A percentile compares a stretch with the other conserved stretches of the same genome.
Evolutionary conservation across 306 rosid species (phyloP).

Genomic region (Hylodesmum podocarpum): DNA sequence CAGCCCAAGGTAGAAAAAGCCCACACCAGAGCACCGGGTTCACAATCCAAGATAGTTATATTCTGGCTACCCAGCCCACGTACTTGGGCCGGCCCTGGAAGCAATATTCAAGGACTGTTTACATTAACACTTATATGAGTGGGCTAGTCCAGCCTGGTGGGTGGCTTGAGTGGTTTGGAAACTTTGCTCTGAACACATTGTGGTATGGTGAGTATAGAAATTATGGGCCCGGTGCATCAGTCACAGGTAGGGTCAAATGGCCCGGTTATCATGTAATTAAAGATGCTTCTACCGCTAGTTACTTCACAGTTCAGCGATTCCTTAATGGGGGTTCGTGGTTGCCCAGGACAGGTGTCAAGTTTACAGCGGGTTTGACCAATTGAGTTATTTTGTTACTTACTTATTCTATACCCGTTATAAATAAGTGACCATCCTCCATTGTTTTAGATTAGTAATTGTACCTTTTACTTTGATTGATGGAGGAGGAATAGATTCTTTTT

Average conservation of each 20-base stretch:
- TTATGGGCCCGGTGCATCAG: conserved; percentile 59
- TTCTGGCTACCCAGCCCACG: conserved; percentile 73
- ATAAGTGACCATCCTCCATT: neutral
- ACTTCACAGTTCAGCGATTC: conserved; percentile 55
- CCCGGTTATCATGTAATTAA: conserved; percentile 67
- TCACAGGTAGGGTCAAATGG: conserved; percentile 57
- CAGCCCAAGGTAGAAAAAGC: conserved; percentile 81
- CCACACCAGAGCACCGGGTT: conserved; percentile 85
- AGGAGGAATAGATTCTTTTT: neutral
- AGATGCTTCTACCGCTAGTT: conserved; percentile 46
- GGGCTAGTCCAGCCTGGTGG: conserved; percentile 75
- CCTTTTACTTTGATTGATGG: neutral
- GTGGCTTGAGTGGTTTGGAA: conserved; percentile 84
- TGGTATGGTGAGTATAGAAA: conserved; percentile 90
- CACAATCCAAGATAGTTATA: conserved; percentile 60
- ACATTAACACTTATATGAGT: conserved; percentile 70
- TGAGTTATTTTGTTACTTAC: conserved; percentile 1
- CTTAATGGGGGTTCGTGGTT: conserved; percentile 64
- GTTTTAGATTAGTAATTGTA: conserved; percentile 20
- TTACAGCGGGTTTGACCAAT: conserved; percentile 51
- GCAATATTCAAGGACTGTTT: conserved; percentile 67
- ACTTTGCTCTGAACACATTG: conserved; percentile 68
- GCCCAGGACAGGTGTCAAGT: conserved; percentile 67
- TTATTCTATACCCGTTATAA: neutral
- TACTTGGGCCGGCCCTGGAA: conserved; percentile 88